These are phyloP conservation scores for Cercospora sesami DNA, from an alignment of 2,329 filamentous ascomycete species.

Conservation along the genomic window DNA sequence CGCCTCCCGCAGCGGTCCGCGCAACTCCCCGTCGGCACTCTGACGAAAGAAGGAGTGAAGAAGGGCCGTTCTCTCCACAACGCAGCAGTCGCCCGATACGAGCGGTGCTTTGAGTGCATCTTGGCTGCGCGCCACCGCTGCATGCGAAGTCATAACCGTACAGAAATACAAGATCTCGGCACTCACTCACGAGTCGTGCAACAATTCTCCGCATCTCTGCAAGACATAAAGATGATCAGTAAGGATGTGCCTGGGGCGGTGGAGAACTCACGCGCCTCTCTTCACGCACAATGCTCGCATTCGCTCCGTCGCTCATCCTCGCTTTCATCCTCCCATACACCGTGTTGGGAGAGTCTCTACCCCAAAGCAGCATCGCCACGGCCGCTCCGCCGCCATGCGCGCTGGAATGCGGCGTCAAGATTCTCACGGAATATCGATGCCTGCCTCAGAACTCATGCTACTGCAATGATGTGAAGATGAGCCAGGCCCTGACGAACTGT, in stretches of 20 bases:
- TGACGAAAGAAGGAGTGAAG: not conserved
- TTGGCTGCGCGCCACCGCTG: not conserved
- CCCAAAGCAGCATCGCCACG: not conserved
- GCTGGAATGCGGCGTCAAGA: constrained; percentile 1
- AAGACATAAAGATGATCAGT: not conserved
- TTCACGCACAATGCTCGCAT: not conserved
- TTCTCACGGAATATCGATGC: constrained; percentile 4
- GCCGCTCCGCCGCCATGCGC: constrained; percentile 4
- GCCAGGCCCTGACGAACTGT: not conserved
- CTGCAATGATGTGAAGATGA: constrained; percentile 5
- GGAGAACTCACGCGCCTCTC: not conserved
- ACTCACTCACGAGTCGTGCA: not conserved
- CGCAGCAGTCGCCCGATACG: not conserved
- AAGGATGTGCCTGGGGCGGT: not conserved
- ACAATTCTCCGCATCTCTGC: not conserved
- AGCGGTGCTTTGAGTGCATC: not conserved
- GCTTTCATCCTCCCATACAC: not conserved
- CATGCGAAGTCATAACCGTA: not conserved
- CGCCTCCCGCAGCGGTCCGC: not conserved
- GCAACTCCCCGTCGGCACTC: not conserved
- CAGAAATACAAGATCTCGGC: not conserved
- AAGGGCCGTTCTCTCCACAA: not conserved
- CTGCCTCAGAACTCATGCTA: constrained; percentile 9
- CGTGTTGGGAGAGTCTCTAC: not conserved
- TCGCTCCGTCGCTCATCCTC: not conserved